Conservation (phyloP, 2,329 filamentous ascomycete genomes). For the Aspergillus intermedius region DNA sequence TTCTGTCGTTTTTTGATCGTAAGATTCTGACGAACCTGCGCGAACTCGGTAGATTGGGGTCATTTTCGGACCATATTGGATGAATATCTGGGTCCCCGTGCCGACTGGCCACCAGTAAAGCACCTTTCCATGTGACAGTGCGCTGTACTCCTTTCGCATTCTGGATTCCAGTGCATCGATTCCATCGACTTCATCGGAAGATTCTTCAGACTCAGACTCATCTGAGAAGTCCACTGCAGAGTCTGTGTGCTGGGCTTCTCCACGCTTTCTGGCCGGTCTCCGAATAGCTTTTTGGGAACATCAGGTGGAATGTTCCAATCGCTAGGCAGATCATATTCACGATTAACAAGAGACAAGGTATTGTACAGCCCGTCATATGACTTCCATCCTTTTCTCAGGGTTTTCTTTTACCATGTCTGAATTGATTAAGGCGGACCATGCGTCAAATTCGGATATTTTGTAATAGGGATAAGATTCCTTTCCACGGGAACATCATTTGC, state of each 20-base stretch:
- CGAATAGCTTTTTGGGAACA: neutral
- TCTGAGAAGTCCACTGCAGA: neutral
- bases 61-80: slow-evolving; percentile 8
- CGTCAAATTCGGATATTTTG: too few species aligned
- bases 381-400: too few species aligned
- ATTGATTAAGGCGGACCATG: too few species aligned
- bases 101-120: slow-evolving; percentile 14
- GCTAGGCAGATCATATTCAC: too few species aligned
- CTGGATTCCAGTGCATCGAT: neutral
- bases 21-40: slow-evolving; percentile 9
- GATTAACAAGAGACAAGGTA: too few species aligned
- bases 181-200: neutral
- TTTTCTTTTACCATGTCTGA: too few species aligned
- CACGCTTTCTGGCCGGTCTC: neutral
- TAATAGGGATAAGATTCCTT: too few species aligned
- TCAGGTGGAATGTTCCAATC: too few species aligned
- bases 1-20: slow-evolving; percentile 2
- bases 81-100: slow-evolving; percentile 11
- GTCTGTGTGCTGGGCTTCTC: neutral
- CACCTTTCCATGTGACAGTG: slow-evolving; percentile 7
- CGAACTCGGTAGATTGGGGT: slow-evolving; percentile 10
- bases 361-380: too few species aligned
- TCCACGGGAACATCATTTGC: too few species aligned
- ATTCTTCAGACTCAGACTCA: neutral
- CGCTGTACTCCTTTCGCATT: slow-evolving; percentile 23